Evolutionary conservation across 257 asterid genomes (phyloP).

Genomic region (Jacaranda copaia): DNA sequence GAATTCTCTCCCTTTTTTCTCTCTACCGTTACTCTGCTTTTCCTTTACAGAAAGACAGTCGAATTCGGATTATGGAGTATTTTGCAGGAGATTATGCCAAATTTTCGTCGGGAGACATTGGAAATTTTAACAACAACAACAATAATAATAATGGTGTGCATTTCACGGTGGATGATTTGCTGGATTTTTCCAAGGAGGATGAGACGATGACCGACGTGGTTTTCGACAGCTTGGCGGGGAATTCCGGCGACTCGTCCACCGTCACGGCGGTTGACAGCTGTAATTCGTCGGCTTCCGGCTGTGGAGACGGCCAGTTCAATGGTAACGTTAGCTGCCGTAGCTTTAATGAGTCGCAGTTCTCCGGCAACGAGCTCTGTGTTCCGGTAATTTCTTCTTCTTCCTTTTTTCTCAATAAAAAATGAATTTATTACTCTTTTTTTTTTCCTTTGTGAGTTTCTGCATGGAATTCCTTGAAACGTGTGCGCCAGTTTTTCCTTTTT

Average conservation of each 20-base stretch:
- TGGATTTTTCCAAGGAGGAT: slow-evolving; percentile 88
- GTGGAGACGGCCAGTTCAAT: slow-evolving; percentile 63
- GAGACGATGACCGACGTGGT: slow-evolving; percentile 84
- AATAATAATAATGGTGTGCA: slow-evolving; percentile 40
- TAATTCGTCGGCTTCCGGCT: slow-evolving; percentile 80
- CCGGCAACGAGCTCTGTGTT: slow-evolving; percentile 84
- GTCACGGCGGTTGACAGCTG: slow-evolving; percentile 83
- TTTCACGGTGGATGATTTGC: slow-evolving; percentile 81
- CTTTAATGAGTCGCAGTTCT: slow-evolving; percentile 70
- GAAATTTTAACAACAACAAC: slow-evolving; percentile 35
- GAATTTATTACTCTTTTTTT: background rate
- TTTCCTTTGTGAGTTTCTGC: slow-evolving; percentile 36
- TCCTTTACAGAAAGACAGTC: slow-evolving; percentile 26
- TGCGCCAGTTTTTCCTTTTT: slow-evolving; percentile 31
- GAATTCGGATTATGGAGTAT: slow-evolving; percentile 50
- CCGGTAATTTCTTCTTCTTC: slow-evolving; percentile 63
- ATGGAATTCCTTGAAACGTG: slow-evolving; percentile 47
- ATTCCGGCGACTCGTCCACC: slow-evolving; percentile 77
- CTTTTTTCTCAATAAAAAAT: background rate
- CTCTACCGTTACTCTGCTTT: slow-evolving; percentile 50
- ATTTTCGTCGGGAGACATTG: slow-evolving; percentile 47
- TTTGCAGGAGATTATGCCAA: slow-evolving; percentile 48
- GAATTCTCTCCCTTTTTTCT: slow-evolving; percentile 39
- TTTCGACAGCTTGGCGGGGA: slow-evolving; percentile 63
- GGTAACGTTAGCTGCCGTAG: slow-evolving; percentile 87